Base-by-base conservation (phyloP, 768 basidiomycete species). In the Scleroderma citrinum region DNA sequence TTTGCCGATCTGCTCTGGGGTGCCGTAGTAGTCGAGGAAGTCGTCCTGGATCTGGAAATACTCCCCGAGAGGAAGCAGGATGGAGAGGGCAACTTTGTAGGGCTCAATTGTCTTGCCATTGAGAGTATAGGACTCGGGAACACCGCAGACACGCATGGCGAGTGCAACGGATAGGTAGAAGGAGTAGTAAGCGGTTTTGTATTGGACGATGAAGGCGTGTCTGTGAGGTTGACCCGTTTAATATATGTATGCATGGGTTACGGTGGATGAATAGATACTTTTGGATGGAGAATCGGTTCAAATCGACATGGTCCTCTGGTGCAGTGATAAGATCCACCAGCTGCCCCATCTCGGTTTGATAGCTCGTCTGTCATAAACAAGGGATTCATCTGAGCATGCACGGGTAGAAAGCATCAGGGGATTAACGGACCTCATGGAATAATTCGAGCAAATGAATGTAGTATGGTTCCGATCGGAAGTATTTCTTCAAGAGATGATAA, bases 1-100 rank as follows among this genome's bases (percentile, higher is more conserved):
- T 72, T 99, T 98, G 41, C 95, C 95, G 45, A 97, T 87, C 58
- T 87, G 77, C 69, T 93, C 92, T 0, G 92, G 91, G 7, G 88
- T 80, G 5, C 85, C 92, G 17, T 87, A 84, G 64, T 82, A 96
- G 68, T 99, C 96, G 59, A 98, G 81, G 70, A 85, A 97, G 70
- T 98, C 95, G 64, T 98, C 95, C 69, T 99, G 95, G 51, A 95
- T 78, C 70, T 99, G 95, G 83, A 98, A 98, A 71, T 98, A 99
- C 68, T 96, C 93, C 42, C 95, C 95, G 49, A 98, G 77, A 4
- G 90, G 90, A 47, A 98, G 71, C 36, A 98, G 80, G 65, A 99
- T 93, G 39, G 80, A 76, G 32, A 80, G 72, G 1, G 94, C 87
- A 55, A 81, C 64, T 37, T 83, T 77, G 74, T 89, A 95, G 4